Evolutionary conservation across 2,329 filamentous ascomycete genomes (phyloP), one percentile per base, ranked within the genome.

Genomic region (Emmonsiellopsis sp.): DNA sequence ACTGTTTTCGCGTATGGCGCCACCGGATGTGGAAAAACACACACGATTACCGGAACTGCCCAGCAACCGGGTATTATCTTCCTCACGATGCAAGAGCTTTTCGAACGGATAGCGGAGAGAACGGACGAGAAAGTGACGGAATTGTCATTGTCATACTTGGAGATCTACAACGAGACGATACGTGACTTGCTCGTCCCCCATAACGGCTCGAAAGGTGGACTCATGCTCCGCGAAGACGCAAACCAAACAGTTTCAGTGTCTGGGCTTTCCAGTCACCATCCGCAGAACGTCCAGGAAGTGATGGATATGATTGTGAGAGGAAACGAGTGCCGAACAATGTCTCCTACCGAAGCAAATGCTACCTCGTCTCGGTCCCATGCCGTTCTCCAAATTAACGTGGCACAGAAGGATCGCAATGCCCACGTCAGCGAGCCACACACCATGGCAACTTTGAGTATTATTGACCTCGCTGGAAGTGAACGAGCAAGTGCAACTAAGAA

Each of bases 151-250:
- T 96, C 91, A 0, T 98, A 97, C 65, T 79, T 98, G 38, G 93
- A 98, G 68, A 98, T 98, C 59, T 98, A 98, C 78, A 98, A 98
- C 68, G 93, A 98, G 74, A 96, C 91, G 0, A 98, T 98, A 63
- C 88, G 93, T 51, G 93, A 98, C 73, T 74, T 98, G 64, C 78
- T 98, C 43, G 86, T 93, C n/a, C 86, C 89, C 0, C 20, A 11
- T 9, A 86, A 86, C 26, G 87, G 85, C 38, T 87, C 84, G 71
- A 93, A 91, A 72, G 80, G 84, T 60, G 87, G 89, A 2, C 73
- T 98, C 59, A 95, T 93, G 85, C 79, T 98, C 41, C 86, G 93
- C 47, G 93, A 98, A 71, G 93, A 98, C 74, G 86, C 87, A 54
- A 91, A 97, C 64, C 89, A 95, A 68, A 83, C 88, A 9, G 93